These are phyloP conservation scores for Canavalia gladiata DNA, from an alignment of 306 rosid genomes.

Conservation along the genomic window DNA sequence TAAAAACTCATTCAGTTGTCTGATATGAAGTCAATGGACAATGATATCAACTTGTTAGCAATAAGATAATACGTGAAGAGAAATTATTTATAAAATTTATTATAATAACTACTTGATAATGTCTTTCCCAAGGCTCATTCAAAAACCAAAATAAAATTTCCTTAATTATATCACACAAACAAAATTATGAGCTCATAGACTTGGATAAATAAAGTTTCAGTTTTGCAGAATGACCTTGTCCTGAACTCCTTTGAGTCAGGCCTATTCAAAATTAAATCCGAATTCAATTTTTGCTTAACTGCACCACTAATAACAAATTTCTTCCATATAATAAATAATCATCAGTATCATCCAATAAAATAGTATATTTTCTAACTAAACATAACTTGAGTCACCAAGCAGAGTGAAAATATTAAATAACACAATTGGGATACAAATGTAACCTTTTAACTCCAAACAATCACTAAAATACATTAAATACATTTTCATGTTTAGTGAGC, in stretches of 20 bases:
- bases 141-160: background rate
- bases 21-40: background rate
- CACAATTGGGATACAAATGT: background rate
- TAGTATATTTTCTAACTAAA: slow-evolving; percentile 21
- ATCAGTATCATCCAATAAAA: background rate
- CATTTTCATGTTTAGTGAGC: background rate
- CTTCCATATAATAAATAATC: background rate
- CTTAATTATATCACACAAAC: slow-evolving; percentile 19
- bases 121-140: slow-evolving; percentile 1
- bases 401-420: background rate
- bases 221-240: background rate
- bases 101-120: background rate
- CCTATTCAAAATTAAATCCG: background rate
- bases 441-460: background rate
- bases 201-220: background rate
- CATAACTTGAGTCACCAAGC: background rate
- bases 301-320: background rate
- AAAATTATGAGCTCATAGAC: background rate
- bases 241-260: background rate
- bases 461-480: background rate
- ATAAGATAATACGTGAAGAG: slow-evolving; percentile 16
- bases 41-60: slow-evolving; percentile 20
- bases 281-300: background rate
- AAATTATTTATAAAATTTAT: background rate
- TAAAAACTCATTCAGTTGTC: slow-evolving; percentile 24